Evolutionary conservation across 1,284 basidiomycete genomes (phyloP).

Genomic region (Spongiforma sp.): DNA sequence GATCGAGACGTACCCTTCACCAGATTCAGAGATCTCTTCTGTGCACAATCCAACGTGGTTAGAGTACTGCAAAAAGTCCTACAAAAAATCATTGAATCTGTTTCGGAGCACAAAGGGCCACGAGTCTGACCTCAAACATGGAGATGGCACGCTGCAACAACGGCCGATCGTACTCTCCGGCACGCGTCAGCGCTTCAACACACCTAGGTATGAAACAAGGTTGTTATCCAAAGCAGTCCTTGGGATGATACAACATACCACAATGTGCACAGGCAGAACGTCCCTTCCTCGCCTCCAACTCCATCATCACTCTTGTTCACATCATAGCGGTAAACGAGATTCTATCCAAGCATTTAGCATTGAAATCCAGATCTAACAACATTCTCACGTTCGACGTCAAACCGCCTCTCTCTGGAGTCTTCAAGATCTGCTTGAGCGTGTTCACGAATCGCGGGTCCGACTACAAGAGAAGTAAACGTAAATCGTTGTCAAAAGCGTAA

Average conservation of each 20-base stretch:
- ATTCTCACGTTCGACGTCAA: conserved; percentile 79
- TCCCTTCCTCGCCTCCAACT: conserved; percentile 92
- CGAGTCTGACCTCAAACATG: conserved; percentile 79
- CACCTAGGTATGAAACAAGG: conserved; percentile 57
- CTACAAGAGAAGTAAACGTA: conserved; percentile 40
- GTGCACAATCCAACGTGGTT: conserved; percentile 89
- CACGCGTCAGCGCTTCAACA: conserved; percentile 86
- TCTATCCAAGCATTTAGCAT: conserved; percentile 16
- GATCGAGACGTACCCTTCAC: conserved; percentile 63
- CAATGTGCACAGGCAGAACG: conserved; percentile 80
- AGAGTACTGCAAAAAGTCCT: conserved; percentile 81
- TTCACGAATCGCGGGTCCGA: conserved; percentile 87
- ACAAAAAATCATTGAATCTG: not conserved
- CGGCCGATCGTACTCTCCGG: conserved; percentile 73
- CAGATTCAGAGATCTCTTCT: conserved; percentile 82
- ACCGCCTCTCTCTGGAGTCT: conserved; percentile 86
- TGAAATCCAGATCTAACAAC: not conserved
- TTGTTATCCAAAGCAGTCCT: not conserved
- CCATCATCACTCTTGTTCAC: conserved; percentile 84
- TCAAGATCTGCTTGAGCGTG: conserved; percentile 82
- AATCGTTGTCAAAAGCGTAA: conserved; percentile 9
- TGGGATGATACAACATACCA: conserved; percentile 46
- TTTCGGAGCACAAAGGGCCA: not conserved
- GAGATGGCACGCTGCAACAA: conserved; percentile 72
- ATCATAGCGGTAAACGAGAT: conserved; percentile 78